phyloP scores from a whole-genome alignment of 805 yeast species.

The Lipomyces lipofer region DNA sequence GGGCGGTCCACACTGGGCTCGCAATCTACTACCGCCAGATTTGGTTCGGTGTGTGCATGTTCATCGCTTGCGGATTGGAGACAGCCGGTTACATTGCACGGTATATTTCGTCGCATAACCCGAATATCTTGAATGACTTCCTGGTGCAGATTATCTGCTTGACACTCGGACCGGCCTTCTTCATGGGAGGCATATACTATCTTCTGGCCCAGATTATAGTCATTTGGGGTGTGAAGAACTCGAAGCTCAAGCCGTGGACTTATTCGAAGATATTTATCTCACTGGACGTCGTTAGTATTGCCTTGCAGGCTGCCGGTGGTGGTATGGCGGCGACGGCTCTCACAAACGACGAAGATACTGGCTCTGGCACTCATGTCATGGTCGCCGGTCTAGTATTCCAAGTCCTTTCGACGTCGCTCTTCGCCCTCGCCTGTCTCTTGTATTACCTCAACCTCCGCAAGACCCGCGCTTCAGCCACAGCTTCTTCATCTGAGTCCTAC shows the following conservation, averaged over 20 bases:
- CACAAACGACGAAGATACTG: conserved; percentile 38
- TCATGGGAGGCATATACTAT: conserved; percentile 81
- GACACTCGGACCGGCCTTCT: conserved; percentile 78
- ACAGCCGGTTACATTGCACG: conserved; percentile 69
- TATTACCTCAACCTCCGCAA: neutral
- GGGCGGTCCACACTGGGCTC: conserved; percentile 45
- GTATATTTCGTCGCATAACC: conserved; percentile 44
- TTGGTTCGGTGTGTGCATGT: conserved; percentile 65
- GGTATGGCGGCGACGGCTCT: conserved; percentile 60
- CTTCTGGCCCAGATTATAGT: conserved; percentile 66
- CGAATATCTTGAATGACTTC: conserved; percentile 45
- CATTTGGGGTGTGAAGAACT: conserved; percentile 54
- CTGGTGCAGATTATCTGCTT: conserved; percentile 66
- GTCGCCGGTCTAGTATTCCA: conserved; percentile 79
- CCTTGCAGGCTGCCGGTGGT: conserved; percentile 68
- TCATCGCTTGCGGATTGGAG: conserved; percentile 54
- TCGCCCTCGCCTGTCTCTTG: conserved; percentile 40
- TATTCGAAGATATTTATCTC: conserved; percentile 65
- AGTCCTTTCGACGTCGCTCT: conserved; percentile 66
- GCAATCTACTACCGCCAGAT: conserved; percentile 54
- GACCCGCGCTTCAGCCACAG: neutral
- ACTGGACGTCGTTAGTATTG: conserved; percentile 64
- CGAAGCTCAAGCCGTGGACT: conserved; percentile 55
- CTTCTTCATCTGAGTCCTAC: neutral
- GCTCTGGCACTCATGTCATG: conserved; percentile 64